Evolutionary conservation across 2,329 filamentous ascomycete species (phyloP), one percentile per base, ranked within the genome.

Genomic region (Bisporella sp.): DNA sequence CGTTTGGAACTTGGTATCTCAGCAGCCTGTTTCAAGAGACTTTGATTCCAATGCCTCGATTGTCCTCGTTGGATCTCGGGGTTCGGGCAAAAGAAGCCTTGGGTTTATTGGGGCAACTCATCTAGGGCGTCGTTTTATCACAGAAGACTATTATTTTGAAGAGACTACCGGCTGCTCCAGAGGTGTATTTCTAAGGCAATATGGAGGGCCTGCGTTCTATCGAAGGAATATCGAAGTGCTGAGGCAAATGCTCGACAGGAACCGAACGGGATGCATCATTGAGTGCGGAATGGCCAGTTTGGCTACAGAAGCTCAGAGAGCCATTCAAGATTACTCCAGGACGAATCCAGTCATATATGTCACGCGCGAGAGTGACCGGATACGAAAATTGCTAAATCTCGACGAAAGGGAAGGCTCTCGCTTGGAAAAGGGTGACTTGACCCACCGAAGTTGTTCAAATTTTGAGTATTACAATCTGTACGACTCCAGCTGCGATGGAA

Each of bases 21-120:
- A 21, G 21, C 21, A 3, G 9, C 56, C 57, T 47, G 55, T 41
- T 28, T 50, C 54, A 21, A 52, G 62, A 52, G 48, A 59, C 29
- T 66, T 66, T 46, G 50, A 51, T 31, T 49, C 51, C 7, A 76
- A 86, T 70, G 81, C 84, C 2, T 89, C 87, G 1, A 81, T 91
- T 49, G 77, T 90, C 5, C 72, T 91, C 13, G 77, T 87, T 28
- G 87, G 87, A 2, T 81, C 89, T 50, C 80, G 84, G 11, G 87
- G 86, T 8, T 81, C 84, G 5, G 87, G 87, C 12, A 90, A 90
- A 66, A 85, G 85, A 1, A 89, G 84, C 1, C 71, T 91, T 8
- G 87, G 83, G 11, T 78, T 91, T 45, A 88, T 91, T 54, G 83
- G 85, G 5, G 85, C 85, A 0, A 82, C 82, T 6, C 84, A 84